Evolutionary conservation across 139 green algal species (phyloP), one percentile per base, ranked within the genome.

Genomic region (Volvox africanus): DNA sequence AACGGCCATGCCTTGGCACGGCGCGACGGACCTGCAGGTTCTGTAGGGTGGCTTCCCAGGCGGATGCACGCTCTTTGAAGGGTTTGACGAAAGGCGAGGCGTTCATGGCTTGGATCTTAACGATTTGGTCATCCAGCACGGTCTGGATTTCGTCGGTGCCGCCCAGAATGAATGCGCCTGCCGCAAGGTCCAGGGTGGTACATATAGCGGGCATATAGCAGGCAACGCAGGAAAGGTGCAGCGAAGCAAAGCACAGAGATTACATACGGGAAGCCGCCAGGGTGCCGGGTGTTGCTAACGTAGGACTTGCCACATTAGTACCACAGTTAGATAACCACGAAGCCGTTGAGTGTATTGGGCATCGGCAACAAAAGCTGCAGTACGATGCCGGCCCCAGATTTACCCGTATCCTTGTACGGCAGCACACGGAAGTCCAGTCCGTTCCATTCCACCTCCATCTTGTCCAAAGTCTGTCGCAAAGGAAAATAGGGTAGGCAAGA

Each of bases 391-490:
- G 44, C 44, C 5, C 9, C 44, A 55, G 71, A n/a, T 75, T 17
- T 32, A 93, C 88, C 96, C 0, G 96, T 97, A 92, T 99, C 97
- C 94, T 97, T 97, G 93, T 97, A 97, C 55, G 95, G 92, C 65
- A 97, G 82, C 36, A 96, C 93, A 22, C 90, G 83, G 91, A 99
- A 98, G 33, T 95, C 95, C 32, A 98, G 37, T 24, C 95, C 96
- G n/a, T 94, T 91, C 97, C 97, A 99, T 84, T 98, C 97, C 0
- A 61, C 68, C 62, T 95, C 88, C 97, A 99, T 99, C 93, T 98
- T 98, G 18, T 96, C 92, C 37, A 99, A 93, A 3, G 96, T 94
- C 89, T 96, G 94, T 75, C 44, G 44, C 44, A 55, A 9, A 14
- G 44, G 9, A 55, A 9, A 55, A 55, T 55, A 97, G 92, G 37